A percentile compares a stretch with the other conserved stretches of the same genome.
Evolutionary conservation across 129 eudicot species (phyloP).

Genomic region (Centrapalus pauciflorus): DNA sequence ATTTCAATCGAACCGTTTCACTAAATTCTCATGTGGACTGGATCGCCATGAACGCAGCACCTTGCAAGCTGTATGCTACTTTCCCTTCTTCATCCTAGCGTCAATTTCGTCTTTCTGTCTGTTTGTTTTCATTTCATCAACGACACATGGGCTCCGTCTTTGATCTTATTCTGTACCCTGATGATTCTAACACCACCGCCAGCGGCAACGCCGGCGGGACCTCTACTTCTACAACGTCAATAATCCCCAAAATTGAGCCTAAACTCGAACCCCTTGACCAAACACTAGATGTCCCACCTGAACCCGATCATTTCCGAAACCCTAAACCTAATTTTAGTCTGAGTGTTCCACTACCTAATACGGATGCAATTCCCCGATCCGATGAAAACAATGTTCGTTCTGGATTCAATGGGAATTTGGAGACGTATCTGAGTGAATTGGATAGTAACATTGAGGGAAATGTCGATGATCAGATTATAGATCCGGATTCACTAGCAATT

Average conservation of each 20-base stretch:
- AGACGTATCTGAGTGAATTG: conserved; percentile 28
- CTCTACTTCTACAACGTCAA: neutral
- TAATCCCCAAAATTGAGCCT: conserved; percentile 47
- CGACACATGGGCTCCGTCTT: conserved; percentile 31
- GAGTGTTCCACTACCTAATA: neutral
- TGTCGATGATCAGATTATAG: neutral
- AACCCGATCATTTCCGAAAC: neutral
- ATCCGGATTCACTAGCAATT: conserved; percentile 33
- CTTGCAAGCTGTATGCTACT: neutral
- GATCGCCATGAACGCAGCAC: conserved; percentile 1
- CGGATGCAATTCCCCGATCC: neutral
- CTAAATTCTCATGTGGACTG: neutral
- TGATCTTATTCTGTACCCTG: conserved; percentile 32
- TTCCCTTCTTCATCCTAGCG: neutral
- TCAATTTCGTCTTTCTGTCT: neutral
- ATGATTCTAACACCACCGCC: conserved; percentile 5
- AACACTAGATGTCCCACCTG: conserved; percentile 13
- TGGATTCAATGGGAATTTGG: conserved; percentile 33
- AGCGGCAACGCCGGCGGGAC: conserved; percentile 11
- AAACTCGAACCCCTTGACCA: conserved; percentile 48
- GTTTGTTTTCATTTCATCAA: neutral
- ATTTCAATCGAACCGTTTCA: neutral
- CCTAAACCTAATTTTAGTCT: conserved; percentile 16
- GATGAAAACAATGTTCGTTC: conserved; percentile 14
- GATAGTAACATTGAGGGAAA: conserved; percentile 2